A percentile compares a stretch with the other conserved stretches of the same genome.
These are phyloP conservation scores for Hsuehochloa calcarea DNA, from an alignment of 176 grass and related monocot genomes.

Conservation along the genomic window DNA sequence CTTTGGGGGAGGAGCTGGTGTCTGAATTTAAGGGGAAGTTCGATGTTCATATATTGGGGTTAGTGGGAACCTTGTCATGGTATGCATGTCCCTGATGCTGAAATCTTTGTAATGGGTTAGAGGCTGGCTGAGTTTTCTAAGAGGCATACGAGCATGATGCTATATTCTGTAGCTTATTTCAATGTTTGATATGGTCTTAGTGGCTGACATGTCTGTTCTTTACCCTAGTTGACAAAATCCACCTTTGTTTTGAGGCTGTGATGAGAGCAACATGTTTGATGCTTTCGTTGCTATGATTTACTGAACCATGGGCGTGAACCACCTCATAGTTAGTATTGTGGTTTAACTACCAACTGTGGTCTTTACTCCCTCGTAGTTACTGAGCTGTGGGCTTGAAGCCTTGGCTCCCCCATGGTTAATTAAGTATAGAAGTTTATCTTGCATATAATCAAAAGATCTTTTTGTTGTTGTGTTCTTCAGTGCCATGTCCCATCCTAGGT, in stretches of 20 bases:
- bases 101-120: conserved; percentile 37
- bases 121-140: conserved; percentile 54
- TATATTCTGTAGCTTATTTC: conserved; percentile 27
- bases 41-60: not conserved
- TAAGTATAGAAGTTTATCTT: not conserved
- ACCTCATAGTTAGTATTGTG: not conserved
- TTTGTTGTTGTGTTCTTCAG: not conserved
- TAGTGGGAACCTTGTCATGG: conserved; percentile 42
- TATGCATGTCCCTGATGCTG: conserved; percentile 27
- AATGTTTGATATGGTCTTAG: conserved; percentile 57
- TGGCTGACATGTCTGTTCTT: conserved; percentile 51
- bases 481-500: not conserved
- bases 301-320: not conserved
- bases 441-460: not conserved
- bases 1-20: not conserved
- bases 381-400: not conserved
- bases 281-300: not conserved
- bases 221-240: conserved; percentile 18
- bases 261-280: conserved; percentile 25
- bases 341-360: not conserved
- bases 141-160: conserved; percentile 15
- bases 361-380: not conserved
- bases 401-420: not conserved
- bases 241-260: conserved; percentile 16
- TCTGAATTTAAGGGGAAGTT: conserved; percentile 45